phyloP scores from a whole-genome alignment of 2,329 filamentous ascomycete genomes.

The Ilyonectria mors-panacis region DNA sequence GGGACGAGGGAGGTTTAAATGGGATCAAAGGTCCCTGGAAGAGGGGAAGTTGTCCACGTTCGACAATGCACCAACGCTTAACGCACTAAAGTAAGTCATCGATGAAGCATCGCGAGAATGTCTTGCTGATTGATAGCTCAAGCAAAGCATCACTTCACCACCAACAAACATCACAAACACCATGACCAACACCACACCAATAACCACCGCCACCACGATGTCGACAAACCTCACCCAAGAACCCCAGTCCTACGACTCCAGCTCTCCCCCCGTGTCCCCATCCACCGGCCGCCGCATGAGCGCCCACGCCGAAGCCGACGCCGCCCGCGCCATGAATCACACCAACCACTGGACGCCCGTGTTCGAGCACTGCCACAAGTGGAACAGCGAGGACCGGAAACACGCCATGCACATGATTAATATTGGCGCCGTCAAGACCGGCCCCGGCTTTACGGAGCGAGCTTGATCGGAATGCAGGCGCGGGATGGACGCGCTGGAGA shows the following conservation, averaged over 20 bases:
- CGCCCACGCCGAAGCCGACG: conserved; percentile 45
- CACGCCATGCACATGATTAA: conserved; percentile 64
- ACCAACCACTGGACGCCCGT: conserved; percentile 63
- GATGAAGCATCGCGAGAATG: background rate
- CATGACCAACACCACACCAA: background rate
- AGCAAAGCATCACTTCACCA: background rate
- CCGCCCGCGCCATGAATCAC: conserved; percentile 53
- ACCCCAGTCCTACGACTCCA: conserved; percentile 5
- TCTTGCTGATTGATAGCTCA: background rate
- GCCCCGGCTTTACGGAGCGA: conserved; percentile 61
- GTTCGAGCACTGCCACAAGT: conserved; percentile 65
- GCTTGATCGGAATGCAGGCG: background rate
- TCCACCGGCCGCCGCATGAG: conserved; percentile 27
- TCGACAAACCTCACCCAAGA: background rate
- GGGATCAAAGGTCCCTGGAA: background rate
- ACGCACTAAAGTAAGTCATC: background rate
- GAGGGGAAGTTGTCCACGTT: background rate
- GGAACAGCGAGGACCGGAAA: conserved; percentile 68
- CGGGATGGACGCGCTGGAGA: background rate
- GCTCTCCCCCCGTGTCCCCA: background rate
- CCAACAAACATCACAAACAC: background rate
- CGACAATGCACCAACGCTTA: background rate
- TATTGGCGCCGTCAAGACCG: conserved; percentile 54
- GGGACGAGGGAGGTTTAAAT: background rate
- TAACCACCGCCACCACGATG: conserved; percentile 1